A percentile compares a stretch with the other conserved stretches of the same genome.
These are phyloP conservation scores for Aspergillus clavatus DNA, from an alignment of 2,329 filamentous ascomycete genomes.

Conservation along the genomic window DNA sequence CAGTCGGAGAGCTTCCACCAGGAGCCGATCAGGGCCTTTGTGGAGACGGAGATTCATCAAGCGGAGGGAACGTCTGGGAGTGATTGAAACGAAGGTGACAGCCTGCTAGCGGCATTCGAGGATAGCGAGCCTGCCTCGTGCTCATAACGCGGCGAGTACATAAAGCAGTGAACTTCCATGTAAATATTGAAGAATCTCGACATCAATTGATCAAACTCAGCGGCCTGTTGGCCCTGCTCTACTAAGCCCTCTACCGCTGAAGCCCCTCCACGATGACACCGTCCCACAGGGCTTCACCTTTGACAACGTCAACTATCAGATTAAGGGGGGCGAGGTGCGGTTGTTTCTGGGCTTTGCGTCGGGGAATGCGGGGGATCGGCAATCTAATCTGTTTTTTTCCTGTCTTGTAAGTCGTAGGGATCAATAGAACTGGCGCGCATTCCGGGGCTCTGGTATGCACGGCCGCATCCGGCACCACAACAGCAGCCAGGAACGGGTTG, in stretches of 20 bases:
- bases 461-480: too few relatives aligned
- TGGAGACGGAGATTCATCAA: too few relatives aligned
- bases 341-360: conserved; percentile 22
- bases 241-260: conserved; percentile 15
- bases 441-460: too few relatives aligned
- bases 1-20: too few relatives aligned
- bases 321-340: conserved; percentile 14
- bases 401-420: not conserved
- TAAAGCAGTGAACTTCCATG: not conserved
- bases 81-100: too few relatives aligned
- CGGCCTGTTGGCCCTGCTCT: not conserved
- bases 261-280: conserved; percentile 12
- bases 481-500: too few relatives aligned
- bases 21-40: too few relatives aligned
- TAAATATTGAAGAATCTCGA: not conserved
- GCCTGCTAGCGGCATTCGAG: too few relatives aligned
- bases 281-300: conserved; percentile 22
- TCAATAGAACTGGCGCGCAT: too few relatives aligned
- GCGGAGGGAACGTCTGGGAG: too few relatives aligned
- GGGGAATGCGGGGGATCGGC: conserved; percentile 12
- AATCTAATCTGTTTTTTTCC: conserved; percentile 18
- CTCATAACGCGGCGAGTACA: not conserved
- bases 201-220: not conserved
- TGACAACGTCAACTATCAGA: conserved; percentile 22
- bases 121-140: too few relatives aligned